These are phyloP conservation scores for Penicilliopsis zonata DNA, from an alignment of 495 filamentous ascomycete species.

Conservation along the genomic window DNA sequence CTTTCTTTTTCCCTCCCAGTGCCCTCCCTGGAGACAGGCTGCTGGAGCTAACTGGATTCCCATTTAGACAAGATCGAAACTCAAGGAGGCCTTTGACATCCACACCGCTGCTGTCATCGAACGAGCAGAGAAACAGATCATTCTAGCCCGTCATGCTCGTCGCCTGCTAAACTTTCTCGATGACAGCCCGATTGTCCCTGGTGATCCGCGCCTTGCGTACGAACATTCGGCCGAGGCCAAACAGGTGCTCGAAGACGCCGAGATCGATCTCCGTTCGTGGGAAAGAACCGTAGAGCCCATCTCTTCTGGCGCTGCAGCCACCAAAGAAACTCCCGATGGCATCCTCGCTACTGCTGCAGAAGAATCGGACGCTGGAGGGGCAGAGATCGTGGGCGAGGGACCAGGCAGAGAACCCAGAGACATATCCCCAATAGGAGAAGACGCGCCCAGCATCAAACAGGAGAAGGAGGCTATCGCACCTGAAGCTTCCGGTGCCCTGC, in stretches of 20 bases:
- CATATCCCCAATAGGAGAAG: neutral
- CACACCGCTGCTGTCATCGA: conserved; percentile 85
- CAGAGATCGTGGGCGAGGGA: neutral
- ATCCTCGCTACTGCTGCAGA: neutral
- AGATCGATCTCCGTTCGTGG: conserved; percentile 76
- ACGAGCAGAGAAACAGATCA: conserved; percentile 89
- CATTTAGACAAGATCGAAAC: conserved; percentile 72
- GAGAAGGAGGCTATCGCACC: neutral
- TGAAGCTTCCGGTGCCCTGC: neutral
- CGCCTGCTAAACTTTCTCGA: conserved; percentile 81
- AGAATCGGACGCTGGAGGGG: conserved; percentile 12
- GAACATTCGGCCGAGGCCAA: conserved; percentile 51
- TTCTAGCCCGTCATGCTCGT: conserved; percentile 80
- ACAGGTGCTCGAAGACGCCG: conserved; percentile 84
- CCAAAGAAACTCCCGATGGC: conserved; percentile 3
- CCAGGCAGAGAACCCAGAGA: neutral
- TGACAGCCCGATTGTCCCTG: conserved; percentile 80
- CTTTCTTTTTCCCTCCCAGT: conserved; percentile 1
- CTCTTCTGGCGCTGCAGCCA: conserved; percentile 17
- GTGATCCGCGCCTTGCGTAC: conserved; percentile 59
- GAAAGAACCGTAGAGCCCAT: conserved; percentile 45
- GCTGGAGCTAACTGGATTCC: neutral
- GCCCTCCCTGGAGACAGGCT: conserved; percentile 3
- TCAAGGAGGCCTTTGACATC: conserved; percentile 84
- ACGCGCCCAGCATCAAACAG: neutral